phyloP scores from a whole-genome alignment of 805 yeast genomes.

The Kuraishia capsulata region DNA sequence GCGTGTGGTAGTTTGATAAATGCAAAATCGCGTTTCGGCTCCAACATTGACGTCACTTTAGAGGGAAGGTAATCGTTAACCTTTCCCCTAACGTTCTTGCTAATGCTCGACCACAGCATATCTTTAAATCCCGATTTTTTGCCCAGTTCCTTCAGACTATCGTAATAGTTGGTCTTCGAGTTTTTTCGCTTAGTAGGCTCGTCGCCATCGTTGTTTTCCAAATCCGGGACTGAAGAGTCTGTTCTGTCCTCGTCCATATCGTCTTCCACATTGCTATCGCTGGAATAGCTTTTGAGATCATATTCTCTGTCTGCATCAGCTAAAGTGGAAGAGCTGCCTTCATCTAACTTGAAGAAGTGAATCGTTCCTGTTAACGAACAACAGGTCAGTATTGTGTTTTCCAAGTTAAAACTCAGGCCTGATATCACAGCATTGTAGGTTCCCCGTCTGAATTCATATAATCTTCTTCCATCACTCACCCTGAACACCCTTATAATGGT shows the following conservation, averaged over 20 bases:
- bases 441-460: constrained; percentile 76
- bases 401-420: constrained; percentile 66
- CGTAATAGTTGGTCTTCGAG: constrained; percentile 4
- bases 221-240: no score
- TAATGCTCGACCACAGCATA: constrained; percentile 11
- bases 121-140: constrained; percentile 8
- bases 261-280: constrained; percentile 5
- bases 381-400: constrained; percentile 67
- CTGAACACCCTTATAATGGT: constrained; percentile 80
- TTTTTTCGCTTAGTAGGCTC: constrained; percentile 6
- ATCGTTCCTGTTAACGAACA: constrained; percentile 87
- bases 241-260: constrained; percentile 9
- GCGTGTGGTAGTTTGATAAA: constrained; percentile 59
- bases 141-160: neutral
- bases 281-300: constrained; percentile 2
- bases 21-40: constrained; percentile 89
- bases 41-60: constrained; percentile 72
- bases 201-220: no score
- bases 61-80: constrained; percentile 50
- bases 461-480: constrained; percentile 50
- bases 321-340: constrained; percentile 18
- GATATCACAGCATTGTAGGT: constrained; percentile 76
- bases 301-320: neutral
- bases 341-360: constrained; percentile 70
- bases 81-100: constrained; percentile 7